phyloP scores from a whole-genome alignment of 345 rosid genomes.

The Conringia planisiliqua region DNA sequence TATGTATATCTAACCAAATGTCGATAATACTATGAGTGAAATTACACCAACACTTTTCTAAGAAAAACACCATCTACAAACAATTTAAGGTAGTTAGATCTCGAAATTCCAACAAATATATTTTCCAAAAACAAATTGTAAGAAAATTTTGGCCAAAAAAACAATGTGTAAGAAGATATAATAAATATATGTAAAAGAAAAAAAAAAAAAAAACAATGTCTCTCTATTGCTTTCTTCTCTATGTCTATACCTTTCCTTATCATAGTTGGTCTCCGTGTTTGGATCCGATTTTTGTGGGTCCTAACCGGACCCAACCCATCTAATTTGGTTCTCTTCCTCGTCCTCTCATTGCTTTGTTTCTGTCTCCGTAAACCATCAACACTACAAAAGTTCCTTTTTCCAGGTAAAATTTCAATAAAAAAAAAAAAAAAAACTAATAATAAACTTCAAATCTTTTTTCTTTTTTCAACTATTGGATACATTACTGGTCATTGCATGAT shows the following conservation, averaged over 20 bases:
- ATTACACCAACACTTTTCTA: too few species aligned
- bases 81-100: too few species aligned
- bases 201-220: too few species aligned
- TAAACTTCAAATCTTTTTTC: neutral
- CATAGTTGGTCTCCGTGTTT: neutral
- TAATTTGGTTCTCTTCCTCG: neutral
- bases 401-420: neutral
- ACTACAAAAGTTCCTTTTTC: neutral
- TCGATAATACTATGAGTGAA: too few species aligned
- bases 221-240: too few species aligned
- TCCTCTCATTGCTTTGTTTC: neutral
- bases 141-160: too few species aligned
- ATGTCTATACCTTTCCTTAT: neutral
- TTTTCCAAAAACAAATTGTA: too few species aligned
- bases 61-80: too few species aligned
- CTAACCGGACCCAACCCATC: neutral
- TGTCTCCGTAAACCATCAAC: neutral
- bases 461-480: neutral
- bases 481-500: neutral
- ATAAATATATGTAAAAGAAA: too few species aligned
- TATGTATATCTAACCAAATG: too few species aligned
- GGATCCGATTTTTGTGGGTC: conserved; percentile 35
- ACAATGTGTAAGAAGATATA: too few species aligned
- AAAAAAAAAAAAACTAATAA: neutral
- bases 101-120: too few species aligned